phyloP scores from a whole-genome alignment of 257 asterid species.

The Solanum chaucha region DNA sequence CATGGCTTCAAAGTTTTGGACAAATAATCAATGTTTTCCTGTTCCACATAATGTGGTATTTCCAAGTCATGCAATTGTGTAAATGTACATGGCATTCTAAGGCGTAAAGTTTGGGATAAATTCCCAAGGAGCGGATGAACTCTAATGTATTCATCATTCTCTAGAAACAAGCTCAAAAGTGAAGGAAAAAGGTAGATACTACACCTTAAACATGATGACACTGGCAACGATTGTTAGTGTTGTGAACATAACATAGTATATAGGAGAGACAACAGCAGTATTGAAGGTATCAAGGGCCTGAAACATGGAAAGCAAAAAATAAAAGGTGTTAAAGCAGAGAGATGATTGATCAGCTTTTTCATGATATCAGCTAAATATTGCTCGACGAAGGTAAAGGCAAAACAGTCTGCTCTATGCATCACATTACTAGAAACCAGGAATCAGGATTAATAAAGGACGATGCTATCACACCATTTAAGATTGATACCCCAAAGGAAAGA shows the following conservation, averaged over 20 bases:
- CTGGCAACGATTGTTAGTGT: slow-evolving; percentile 81
- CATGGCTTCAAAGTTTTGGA: neutral
- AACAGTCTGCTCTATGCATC: neutral
- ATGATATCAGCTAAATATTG: neutral
- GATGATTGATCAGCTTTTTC: neutral
- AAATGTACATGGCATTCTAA: neutral
- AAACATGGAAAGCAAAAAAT: slow-evolving; percentile 8
- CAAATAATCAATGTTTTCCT: neutral
- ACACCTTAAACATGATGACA: slow-evolving; percentile 78
- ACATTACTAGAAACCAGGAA: neutral
- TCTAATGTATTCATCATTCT: neutral
- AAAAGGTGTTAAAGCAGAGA: slow-evolving; percentile 3
- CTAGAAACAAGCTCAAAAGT: neutral
- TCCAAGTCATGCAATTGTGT: neutral
- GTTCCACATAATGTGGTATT: neutral
- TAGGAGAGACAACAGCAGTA: slow-evolving; percentile 87
- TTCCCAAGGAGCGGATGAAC: neutral
- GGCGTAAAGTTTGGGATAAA: neutral
- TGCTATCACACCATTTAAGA: neutral
- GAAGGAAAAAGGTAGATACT: neutral
- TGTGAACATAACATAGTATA: slow-evolving; percentile 83
- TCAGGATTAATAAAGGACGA: neutral
- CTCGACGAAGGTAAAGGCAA: neutral
- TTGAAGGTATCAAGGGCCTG: slow-evolving; percentile 98
- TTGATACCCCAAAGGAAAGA: neutral